phyloP scores from a whole-genome alignment of 108 stramenopile genomes.

The Cyclotella atomus region DNA sequence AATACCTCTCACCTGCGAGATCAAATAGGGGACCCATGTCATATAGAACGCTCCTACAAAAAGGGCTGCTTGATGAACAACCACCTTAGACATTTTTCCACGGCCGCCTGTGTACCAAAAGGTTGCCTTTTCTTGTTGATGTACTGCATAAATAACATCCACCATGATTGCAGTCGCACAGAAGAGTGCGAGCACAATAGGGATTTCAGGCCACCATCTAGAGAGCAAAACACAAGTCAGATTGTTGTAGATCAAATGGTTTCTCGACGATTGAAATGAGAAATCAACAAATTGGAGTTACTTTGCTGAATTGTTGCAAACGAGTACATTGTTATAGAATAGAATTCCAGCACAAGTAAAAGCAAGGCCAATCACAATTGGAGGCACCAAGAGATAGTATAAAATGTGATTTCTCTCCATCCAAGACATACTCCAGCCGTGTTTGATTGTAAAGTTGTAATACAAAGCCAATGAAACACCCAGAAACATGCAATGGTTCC shows the following conservation, averaged over 20 bases:
- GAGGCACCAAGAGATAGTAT: constrained; percentile 4
- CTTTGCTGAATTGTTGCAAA: constrained; percentile 27
- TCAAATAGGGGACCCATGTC: constrained; percentile 6
- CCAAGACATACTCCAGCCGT: constrained; percentile 6
- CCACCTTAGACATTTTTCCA: neutral
- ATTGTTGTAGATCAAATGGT: too few relatives aligned
- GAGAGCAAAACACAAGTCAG: neutral
- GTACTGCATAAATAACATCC: neutral
- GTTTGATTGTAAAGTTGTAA: constrained; percentile 20
- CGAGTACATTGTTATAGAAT: constrained; percentile 2
- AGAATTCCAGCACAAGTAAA: constrained; percentile 24
- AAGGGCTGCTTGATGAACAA: neutral
- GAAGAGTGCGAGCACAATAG: constrained; percentile 8
- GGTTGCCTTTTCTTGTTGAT: neutral
- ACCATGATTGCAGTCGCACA: constrained; percentile 13
- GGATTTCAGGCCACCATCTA: constrained; percentile 28
- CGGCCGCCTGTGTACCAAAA: neutral
- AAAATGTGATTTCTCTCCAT: neutral
- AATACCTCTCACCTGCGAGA: neutral
- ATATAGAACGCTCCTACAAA: neutral
- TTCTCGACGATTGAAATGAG: neutral
- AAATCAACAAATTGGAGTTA: neutral
- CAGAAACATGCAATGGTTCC: constrained; percentile 11
- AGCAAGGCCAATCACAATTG: constrained; percentile 16
- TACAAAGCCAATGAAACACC: constrained; percentile 20